Evolutionary conservation across 2,329 filamentous ascomycete genomes (phyloP), one percentile per base, ranked within the genome.

Genomic region (Polychaeton citri): DNA sequence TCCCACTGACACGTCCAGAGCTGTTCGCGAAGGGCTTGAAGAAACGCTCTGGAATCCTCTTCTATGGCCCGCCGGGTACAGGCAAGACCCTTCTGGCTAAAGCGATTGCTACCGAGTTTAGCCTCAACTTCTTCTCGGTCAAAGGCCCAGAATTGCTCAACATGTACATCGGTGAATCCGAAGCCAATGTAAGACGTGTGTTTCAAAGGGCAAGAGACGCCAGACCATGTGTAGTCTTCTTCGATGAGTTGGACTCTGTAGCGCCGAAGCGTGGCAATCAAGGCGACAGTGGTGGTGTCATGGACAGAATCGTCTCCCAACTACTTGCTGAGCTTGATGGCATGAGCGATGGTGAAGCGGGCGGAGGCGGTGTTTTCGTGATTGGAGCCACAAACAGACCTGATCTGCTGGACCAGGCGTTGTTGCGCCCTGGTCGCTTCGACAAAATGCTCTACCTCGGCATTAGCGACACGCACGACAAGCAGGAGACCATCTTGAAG

Each of bases 381-480:
- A 93, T 98, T 47, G 88, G 90, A 39, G 88, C 88, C 3, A 98
- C 88, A 4, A 98, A 98, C 63, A 68, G 88, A 43, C 90, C 90
- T 1, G 90, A 98, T 64, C 64, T 96, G 36, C 70, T 98, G 16
- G 88, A 98, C 55, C 84, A 84, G 44, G 90, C 88, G 4, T 65
- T 98, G 39, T 66, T 96, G 31, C 75, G 88, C 36, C 90, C 88
- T 1, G 88, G 88, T 2, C 72, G 88, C 40, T 96, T 98, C 58
- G 90, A 98, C 57, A 96, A 96, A 67, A 93, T 96, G 87, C 72
- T 98, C 19, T 98, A 96, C 53, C 69, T 98, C 9, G 90, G 90
- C 21, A 86, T 98, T 6, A 92, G 85, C 6, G 90, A 98, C 59
- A 95, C 87, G 3, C 88, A 96, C 51, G 83, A 93, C 13, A 96